Conservation (phyloP, 2,329 filamentous ascomycete genomes). For the Fusarium musae region DNA sequence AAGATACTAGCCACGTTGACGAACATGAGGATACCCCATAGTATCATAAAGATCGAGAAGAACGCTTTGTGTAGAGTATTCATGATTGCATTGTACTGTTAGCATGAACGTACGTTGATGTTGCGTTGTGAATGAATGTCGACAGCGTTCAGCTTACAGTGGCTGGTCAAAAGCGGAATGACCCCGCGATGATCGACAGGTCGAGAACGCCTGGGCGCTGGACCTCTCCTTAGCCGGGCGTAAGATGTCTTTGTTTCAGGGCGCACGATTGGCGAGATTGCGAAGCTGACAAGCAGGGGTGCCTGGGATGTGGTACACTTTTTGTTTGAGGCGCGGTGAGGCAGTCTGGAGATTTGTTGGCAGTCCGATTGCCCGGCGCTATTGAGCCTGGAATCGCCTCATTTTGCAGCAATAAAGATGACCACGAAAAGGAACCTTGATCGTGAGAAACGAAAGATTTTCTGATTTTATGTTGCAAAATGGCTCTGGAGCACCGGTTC, state of each 20-base stretch:
- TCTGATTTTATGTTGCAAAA: background rate
- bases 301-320: background rate
- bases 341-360: background rate
- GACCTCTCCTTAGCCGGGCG: constrained; percentile 6
- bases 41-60: constrained; percentile 19
- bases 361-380: background rate
- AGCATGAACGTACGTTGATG: background rate
- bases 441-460: background rate
- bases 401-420: background rate
- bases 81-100: background rate
- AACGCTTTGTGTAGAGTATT: constrained; percentile 13
- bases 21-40: background rate
- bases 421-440: background rate
- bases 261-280: constrained; percentile 1
- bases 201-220: constrained; percentile 4
- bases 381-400: no score
- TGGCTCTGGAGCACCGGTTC: constrained; percentile 10
- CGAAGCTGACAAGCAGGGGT: constrained; percentile 2
- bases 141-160: background rate
- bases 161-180: background rate
- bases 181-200: constrained; percentile 6
- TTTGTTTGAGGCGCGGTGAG: background rate
- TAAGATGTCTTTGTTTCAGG: background rate
- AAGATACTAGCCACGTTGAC: background rate
- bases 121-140: background rate